A percentile compares a stretch with the other conserved stretches of the same genome.
Evolutionary conservation across 176 grass and related monocot genomes (phyloP).

Genomic region (Raddia distichophylla): DNA sequence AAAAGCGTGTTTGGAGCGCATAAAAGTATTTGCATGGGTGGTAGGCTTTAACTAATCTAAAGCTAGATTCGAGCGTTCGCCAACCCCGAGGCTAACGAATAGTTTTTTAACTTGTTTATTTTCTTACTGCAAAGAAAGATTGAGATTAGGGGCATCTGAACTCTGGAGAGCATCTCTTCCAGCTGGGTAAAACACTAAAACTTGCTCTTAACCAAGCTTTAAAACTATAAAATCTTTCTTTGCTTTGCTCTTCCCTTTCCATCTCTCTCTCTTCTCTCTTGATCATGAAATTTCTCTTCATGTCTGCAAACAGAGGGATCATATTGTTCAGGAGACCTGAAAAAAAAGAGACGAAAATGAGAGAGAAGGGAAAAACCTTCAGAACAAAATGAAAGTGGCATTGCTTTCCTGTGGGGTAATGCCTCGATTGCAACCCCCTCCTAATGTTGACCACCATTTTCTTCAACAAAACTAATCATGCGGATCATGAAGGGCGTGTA

Average conservation of each 20-base stretch:
- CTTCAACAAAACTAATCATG: slow-evolving; percentile 65
- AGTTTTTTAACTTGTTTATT: slow-evolving; percentile 31
- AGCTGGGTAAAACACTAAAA: neutral
- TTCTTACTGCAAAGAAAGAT: slow-evolving; percentile 51
- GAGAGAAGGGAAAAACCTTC: neutral
- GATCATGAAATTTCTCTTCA: neutral
- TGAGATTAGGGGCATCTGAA: slow-evolving; percentile 59
- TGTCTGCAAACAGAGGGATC: neutral
- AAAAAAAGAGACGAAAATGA: neutral
- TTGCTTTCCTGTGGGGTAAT: slow-evolving; percentile 52
- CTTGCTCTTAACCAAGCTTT: slow-evolving; percentile 28
- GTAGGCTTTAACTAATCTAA: slow-evolving; percentile 61
- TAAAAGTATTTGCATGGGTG: slow-evolving; percentile 56
- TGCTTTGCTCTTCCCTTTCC: neutral
- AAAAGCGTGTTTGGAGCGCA: slow-evolving; percentile 61
- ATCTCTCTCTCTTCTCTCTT: neutral
- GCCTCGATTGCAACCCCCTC: slow-evolving; percentile 47
- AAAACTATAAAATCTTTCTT: neutral
- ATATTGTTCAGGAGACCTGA: neutral
- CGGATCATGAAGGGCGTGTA: slow-evolving; percentile 59
- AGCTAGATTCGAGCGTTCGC: slow-evolving; percentile 61
- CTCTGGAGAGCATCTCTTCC: slow-evolving; percentile 49
- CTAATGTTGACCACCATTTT: slow-evolving; percentile 61
- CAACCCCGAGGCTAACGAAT: slow-evolving; percentile 56
- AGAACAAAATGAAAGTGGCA: slow-evolving; percentile 42